phyloP scores from a whole-genome alignment of 345 rosid genomes.

The Brassica juncea region DNA sequence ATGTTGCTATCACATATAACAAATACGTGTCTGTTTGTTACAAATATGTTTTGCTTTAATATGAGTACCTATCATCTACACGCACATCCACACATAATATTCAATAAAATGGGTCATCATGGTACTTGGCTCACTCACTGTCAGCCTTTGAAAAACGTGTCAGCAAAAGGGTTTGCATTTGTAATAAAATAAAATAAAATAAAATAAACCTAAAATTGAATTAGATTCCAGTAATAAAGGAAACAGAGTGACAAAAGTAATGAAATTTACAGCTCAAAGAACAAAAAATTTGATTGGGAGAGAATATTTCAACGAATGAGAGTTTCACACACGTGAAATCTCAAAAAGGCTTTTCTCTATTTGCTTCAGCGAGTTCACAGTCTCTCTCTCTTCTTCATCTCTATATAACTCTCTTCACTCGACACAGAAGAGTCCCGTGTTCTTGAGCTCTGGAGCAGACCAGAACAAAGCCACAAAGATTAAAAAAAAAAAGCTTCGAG shows the following conservation, averaged over 20 bases:
- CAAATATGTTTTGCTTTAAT: not conserved
- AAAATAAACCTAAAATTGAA: not conserved
- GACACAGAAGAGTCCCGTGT: slow-evolving; percentile 35
- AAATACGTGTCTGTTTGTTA: slow-evolving; percentile 29
- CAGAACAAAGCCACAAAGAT: slow-evolving; percentile 8
- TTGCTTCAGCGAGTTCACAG: not conserved
- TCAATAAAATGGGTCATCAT: not conserved
- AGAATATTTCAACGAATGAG: slow-evolving; percentile 15
- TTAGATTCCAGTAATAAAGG: slow-evolving; percentile 39
- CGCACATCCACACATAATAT: not conserved
- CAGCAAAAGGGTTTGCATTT: slow-evolving; percentile 11
- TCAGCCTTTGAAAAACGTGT: slow-evolving; percentile 30
- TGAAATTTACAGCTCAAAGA: slow-evolving; percentile 13
- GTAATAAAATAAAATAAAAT: not conserved
- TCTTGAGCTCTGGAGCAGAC: slow-evolving; percentile 27
- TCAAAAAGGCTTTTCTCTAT: not conserved
- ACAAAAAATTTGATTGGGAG: not conserved
- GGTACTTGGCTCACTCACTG: not conserved
- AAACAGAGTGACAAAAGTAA: slow-evolving; percentile 27
- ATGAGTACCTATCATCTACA: not conserved
- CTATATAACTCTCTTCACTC: slow-evolving; percentile 22
- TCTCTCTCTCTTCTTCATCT: slow-evolving; percentile 27
- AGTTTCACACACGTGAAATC: slow-evolving; percentile 25
- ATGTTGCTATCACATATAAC: slow-evolving; percentile 8
- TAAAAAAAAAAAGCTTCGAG: slow-evolving; percentile 15